Percentiles rank a stretch among this genome's conserved stretches.
phyloP scores from a whole-genome alignment of 2,329 filamentous ascomycete species.

The Diplocarpon rosae region DNA sequence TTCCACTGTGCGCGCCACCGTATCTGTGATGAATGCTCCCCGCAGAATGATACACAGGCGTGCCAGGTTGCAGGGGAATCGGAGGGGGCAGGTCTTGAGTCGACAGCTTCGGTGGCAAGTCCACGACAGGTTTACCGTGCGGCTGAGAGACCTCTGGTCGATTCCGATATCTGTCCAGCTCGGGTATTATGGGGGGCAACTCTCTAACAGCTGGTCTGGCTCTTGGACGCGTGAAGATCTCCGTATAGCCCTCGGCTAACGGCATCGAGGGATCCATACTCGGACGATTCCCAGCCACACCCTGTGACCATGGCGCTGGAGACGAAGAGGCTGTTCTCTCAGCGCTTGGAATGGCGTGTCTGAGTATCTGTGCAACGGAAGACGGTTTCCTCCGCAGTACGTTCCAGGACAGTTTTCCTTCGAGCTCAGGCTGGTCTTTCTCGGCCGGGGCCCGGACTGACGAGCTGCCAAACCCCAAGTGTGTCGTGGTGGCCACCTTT shows the following conservation, averaged over 20 bases:
- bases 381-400: constrained; percentile 41
- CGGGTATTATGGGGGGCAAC: constrained; percentile 37
- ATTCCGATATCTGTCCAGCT: constrained; percentile 49
- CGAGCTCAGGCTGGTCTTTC: constrained; percentile 13
- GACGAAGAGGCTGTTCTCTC: constrained; percentile 15
- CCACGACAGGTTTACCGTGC: constrained; percentile 29
- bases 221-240: constrained; percentile 31
- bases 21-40: constrained; percentile 35
- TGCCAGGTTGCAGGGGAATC: constrained; percentile 52
- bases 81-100: constrained; percentile 57
- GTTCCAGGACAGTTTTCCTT: constrained; percentile 30
- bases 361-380: constrained; percentile 32
- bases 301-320: constrained; percentile 12
- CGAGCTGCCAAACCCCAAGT: constrained; percentile 20
- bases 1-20: constrained; percentile 25
- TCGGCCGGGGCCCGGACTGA: constrained; percentile 8
- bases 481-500: constrained; percentile 12
- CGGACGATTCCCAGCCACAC: constrained; percentile 12
- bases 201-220: constrained; percentile 13
- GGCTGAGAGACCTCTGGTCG: constrained; percentile 30
- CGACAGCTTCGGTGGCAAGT: constrained; percentile 44
- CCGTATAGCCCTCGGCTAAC: constrained; percentile 27
- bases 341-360: constrained; percentile 14
- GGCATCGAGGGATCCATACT: constrained; percentile 17
- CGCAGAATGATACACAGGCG: constrained; percentile 15